A percentile compares a stretch with the other conserved stretches of the same genome.
Evolutionary conservation across 1,284 basidiomycete genomes (phyloP).

Genomic region (Neolentinus lepideus): DNA sequence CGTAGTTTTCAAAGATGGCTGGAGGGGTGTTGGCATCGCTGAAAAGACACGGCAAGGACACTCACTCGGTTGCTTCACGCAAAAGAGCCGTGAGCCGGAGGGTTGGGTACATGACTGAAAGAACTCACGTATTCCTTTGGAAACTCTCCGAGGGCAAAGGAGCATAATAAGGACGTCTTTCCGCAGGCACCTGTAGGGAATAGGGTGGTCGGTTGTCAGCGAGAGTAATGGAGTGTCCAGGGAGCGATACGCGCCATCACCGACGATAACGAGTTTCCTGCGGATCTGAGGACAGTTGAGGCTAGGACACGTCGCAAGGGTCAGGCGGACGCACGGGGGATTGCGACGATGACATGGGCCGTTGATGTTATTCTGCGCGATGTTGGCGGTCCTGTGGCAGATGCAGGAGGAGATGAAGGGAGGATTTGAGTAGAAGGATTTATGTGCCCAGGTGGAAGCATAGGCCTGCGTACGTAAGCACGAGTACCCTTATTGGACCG

Average conservation of each 20-base stretch:
- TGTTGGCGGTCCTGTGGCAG: too few relatives aligned
- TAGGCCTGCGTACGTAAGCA: too few relatives aligned
- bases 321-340: not conserved
- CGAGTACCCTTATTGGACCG: too few relatives aligned
- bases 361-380: too few relatives aligned
- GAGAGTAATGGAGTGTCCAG: not conserved
- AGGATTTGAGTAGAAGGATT: too few relatives aligned
- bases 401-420: too few relatives aligned
- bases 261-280: constrained; percentile 89
- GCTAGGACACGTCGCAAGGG: constrained; percentile 9
- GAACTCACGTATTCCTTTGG: constrained; percentile 93
- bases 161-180: constrained; percentile 80
- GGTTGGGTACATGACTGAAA: too few relatives aligned
- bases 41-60: not conserved
- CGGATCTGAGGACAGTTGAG: constrained; percentile 49
- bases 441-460: too few relatives aligned
- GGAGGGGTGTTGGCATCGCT: constrained; percentile 9
- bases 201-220: not conserved
- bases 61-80: constrained; percentile 27
- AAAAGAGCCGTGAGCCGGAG: too few relatives aligned
- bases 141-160: constrained; percentile 94
- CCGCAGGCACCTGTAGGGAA: constrained; percentile 62
- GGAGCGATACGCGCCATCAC: constrained; percentile 63
- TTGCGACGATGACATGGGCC: not conserved
- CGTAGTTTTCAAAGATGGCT: constrained; percentile 98